Conservation (phyloP, 2,329 filamentous ascomycete species). For the Paecilomyces sp. region DNA sequence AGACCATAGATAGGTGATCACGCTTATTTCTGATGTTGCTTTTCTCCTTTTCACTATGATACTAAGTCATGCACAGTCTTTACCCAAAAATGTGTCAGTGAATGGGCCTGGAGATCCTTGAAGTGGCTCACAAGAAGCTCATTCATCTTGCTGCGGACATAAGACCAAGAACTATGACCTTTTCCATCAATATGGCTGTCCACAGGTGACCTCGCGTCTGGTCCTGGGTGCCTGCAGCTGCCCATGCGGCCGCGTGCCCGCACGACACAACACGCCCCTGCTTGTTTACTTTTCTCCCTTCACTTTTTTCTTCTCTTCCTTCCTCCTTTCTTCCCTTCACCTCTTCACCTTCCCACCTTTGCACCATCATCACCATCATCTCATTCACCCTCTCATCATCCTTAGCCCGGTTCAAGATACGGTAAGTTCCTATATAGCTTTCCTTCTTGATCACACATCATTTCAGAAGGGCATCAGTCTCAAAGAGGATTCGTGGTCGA, state of each 20-base stretch:
- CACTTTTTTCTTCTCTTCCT: neutral
- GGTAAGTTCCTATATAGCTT: neutral
- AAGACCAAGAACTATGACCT: neutral
- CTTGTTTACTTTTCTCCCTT: neutral
- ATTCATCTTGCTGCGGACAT: neutral
- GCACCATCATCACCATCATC: too few relatives aligned
- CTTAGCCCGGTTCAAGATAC: neutral
- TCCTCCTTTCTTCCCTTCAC: conserved; percentile 1
- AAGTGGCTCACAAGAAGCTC: neutral
- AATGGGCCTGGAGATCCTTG: neutral
- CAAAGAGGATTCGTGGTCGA: neutral
- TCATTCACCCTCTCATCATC: too few relatives aligned
- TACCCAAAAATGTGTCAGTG: neutral
- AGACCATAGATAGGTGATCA: neutral
- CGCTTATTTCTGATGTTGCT: neutral
- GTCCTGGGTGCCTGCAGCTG: neutral
- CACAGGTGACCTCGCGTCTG: neutral
- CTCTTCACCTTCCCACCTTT: neutral
- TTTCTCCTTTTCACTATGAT: neutral
- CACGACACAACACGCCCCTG: neutral
- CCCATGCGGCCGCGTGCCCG: neutral
- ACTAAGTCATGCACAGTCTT: neutral
- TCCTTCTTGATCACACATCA: neutral
- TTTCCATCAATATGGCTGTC: neutral
- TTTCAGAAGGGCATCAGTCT: neutral